Evolutionary conservation across 169 alveolate genomes (phyloP), one percentile per base, ranked within the genome.

Genomic region (Plasmodium gaboni): DNA sequence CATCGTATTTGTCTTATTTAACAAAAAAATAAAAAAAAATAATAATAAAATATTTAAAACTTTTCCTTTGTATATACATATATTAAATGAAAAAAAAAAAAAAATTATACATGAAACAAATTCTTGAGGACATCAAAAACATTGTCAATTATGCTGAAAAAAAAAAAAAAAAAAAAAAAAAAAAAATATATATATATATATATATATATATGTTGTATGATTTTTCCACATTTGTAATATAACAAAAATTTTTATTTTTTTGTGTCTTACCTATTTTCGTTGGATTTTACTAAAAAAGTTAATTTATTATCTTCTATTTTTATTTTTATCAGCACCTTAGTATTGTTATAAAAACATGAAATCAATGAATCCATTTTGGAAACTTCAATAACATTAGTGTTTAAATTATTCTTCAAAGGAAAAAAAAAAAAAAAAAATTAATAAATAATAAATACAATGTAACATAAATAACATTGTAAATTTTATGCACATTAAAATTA

Each of bases 261-360:
- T 42, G 26, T 17, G 53, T 22, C 91, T 83, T 83, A 83, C 91
- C 46, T 68, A 19, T 55, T 83, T 17, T 83, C 91, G 24, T 57
- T 64, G 46, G 91, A 83, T 63, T 83, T 83, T 19, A 83, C 83
- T 68, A 83, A 83, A 83, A 83, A 83, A 83, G 44, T 61, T 19
- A 83, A 83, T 83, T 83, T 83, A 46, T 68, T 83, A 61, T 83
- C 83, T 46, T 83, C 91, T 67, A 83, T 67, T 68, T 55, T 68
- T 38, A 83, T 51, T 83, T 83, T 83, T 68, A 83, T 53, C 64
- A 83, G 69, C 57, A 83, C 73, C 69, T 68, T 83, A 26, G 51
- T 32, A 48, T 72, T 67, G 85, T 61, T 67, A 22, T 83, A 83
- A 10, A 83, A 19, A 61, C 91, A 83, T 44, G 91, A 83, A 13